Evolutionary conservation across 169 alveolate species (phyloP).

Genomic region (Plasmodium inui): DNA sequence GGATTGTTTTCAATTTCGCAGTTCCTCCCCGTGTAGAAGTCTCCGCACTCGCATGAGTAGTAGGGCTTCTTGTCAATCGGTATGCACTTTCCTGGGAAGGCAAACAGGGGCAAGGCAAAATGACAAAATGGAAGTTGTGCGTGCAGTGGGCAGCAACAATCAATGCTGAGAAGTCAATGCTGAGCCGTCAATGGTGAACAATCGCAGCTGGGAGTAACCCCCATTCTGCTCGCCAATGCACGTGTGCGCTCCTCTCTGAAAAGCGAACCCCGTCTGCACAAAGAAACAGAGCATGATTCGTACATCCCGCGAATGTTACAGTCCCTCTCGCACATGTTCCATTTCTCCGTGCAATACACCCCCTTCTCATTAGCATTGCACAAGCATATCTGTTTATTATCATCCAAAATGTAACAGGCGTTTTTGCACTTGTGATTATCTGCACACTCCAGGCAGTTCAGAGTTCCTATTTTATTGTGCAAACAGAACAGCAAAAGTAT

Average conservation of each 20-base stretch:
- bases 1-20: conserved; percentile 87
- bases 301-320: conserved; percentile 36
- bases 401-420: conserved; percentile 17
- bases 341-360: conserved; percentile 36
- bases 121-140: not conserved
- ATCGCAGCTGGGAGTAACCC: not conserved
- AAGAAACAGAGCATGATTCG: conserved; percentile 44
- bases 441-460: conserved; percentile 18
- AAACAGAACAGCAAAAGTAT: conserved; percentile 15
- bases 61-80: conserved; percentile 76
- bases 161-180: not conserved
- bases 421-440: conserved; percentile 40
- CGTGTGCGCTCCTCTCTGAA: not conserved
- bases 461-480: conserved; percentile 4
- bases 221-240: not conserved
- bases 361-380: conserved; percentile 73
- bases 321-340: conserved; percentile 72
- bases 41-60: conserved; percentile 85
- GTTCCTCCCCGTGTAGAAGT: conserved; percentile 82
- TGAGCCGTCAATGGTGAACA: not conserved
- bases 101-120: not conserved
- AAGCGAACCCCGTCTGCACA: conserved; percentile 49
- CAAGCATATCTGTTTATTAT: conserved; percentile 41
- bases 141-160: not conserved
- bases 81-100: conserved; percentile 77